A percentile compares a stretch with the other conserved stretches of the same genome.
These are phyloP conservation scores for Aspergillus ellipticus DNA, from an alignment of 495 filamentous ascomycete species.

Conservation along the genomic window DNA sequence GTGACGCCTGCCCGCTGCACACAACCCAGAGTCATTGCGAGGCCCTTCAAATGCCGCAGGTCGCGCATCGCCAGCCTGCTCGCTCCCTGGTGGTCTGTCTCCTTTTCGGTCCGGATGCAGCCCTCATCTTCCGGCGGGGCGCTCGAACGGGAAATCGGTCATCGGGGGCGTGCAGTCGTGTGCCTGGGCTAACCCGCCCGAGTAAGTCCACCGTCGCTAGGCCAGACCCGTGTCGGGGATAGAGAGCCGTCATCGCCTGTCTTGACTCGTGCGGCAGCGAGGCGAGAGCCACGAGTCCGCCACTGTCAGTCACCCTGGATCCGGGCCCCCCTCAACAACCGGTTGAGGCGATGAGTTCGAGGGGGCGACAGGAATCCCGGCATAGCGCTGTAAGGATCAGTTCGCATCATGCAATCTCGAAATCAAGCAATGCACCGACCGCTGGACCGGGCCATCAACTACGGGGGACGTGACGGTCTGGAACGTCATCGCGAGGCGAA, in stretches of 20 bases:
- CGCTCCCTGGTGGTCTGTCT: conserved; percentile 1
- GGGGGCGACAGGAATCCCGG: neutral
- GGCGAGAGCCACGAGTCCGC: neutral
- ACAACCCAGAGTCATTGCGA: no score
- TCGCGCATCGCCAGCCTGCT: conserved; percentile 8
- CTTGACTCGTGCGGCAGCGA: no score
- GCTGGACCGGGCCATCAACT: neutral
- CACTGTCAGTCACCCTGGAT: neutral
- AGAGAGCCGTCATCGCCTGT: neutral
- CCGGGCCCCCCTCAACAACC: neutral
- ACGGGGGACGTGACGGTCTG: neutral
- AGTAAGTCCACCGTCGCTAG: conserved; percentile 1
- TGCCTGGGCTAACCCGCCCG: conserved; percentile 13
- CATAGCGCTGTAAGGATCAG: neutral
- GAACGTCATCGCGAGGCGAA: neutral
- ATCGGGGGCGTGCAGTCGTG: neutral
- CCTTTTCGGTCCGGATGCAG: conserved; percentile 13
- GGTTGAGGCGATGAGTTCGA: neutral
- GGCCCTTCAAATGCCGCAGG: conserved; percentile 1
- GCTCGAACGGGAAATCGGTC: conserved; percentile 4
- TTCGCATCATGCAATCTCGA: neutral
- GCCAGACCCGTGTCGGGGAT: neutral
- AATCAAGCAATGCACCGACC: neutral
- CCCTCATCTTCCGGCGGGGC: conserved; percentile 3
- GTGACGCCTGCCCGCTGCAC: neutral